These are phyloP conservation scores for Monosporascus sp. DNA, from an alignment of 2,329 filamentous ascomycete genomes.

Conservation along the genomic window DNA sequence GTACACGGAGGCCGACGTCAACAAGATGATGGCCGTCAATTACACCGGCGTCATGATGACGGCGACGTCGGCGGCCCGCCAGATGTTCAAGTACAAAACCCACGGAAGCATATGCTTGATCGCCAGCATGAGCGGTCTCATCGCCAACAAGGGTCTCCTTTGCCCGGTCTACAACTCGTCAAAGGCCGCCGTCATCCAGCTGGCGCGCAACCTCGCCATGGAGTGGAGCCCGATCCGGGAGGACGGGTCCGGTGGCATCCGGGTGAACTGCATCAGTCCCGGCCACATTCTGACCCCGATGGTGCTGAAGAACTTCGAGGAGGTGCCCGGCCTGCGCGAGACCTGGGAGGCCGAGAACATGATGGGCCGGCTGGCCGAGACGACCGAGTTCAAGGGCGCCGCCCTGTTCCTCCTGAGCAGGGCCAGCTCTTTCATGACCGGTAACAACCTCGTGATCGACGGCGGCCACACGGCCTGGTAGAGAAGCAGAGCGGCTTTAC, in stretches of 20 bases:
- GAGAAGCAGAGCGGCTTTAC: neutral
- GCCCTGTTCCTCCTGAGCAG: slow-evolving; percentile 56
- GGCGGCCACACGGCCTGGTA: slow-evolving; percentile 15
- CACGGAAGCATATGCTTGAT: slow-evolving; percentile 52
- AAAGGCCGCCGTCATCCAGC: slow-evolving; percentile 60
- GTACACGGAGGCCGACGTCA: slow-evolving; percentile 51
- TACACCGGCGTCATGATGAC: slow-evolving; percentile 65
- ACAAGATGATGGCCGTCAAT: slow-evolving; percentile 65
- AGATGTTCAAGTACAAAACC: slow-evolving; percentile 48
- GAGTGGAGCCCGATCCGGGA: slow-evolving; percentile 50
- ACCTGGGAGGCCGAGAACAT: slow-evolving; percentile 71
- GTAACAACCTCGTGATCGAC: slow-evolving; percentile 14
- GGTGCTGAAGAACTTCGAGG: slow-evolving; percentile 64
- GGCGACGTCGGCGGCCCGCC: slow-evolving; percentile 63
- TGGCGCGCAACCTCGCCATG: slow-evolving; percentile 55
- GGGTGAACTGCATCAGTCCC: slow-evolving; percentile 64
- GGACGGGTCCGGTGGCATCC: slow-evolving; percentile 47
- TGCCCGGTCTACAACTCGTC: slow-evolving; percentile 63
- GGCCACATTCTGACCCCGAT: slow-evolving; percentile 67
- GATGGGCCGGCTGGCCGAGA: slow-evolving; percentile 55
- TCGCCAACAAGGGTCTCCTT: slow-evolving; percentile 55
- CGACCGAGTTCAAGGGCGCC: slow-evolving; percentile 56
- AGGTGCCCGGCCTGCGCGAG: slow-evolving; percentile 53
- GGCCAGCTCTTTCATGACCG: slow-evolving; percentile 56
- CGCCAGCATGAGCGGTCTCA: slow-evolving; percentile 48